phyloP scores from a whole-genome alignment of 768 basidiomycete genomes.

The Rickenella mellea region DNA sequence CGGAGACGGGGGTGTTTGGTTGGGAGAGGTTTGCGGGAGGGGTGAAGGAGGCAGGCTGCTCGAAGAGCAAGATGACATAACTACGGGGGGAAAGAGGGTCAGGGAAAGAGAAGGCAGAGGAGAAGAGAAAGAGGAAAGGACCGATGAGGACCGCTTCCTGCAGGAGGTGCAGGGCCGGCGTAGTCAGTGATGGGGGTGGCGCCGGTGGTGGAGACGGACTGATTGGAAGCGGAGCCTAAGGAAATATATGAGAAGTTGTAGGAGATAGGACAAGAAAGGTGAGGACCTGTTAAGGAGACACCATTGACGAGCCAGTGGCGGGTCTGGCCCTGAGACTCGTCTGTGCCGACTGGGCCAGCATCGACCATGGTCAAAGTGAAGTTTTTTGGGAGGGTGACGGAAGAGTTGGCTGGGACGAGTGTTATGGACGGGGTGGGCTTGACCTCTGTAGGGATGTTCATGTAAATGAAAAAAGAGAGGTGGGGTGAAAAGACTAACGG shows the following conservation, averaged over 20 bases:
- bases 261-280: neutral
- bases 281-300: slow-evolving; percentile 38
- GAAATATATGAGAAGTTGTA: neutral
- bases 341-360: slow-evolving; percentile 55
- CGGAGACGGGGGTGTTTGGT: slow-evolving; percentile 40
- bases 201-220: slow-evolving; percentile 31
- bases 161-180: slow-evolving; percentile 60
- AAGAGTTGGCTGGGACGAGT: slow-evolving; percentile 39
- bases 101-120: neutral
- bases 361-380: slow-evolving; percentile 74
- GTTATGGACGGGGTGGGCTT: slow-evolving; percentile 42
- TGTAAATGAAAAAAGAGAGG: neutral
- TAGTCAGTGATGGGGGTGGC: slow-evolving; percentile 51
- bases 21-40: slow-evolving; percentile 48
- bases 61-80: slow-evolving; percentile 59
- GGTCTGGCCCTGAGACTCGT: slow-evolving; percentile 49
- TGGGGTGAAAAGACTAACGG: slow-evolving; percentile 31
- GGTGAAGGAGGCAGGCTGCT: slow-evolving; percentile 53
- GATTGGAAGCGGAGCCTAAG: slow-evolving; percentile 13
- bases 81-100: slow-evolving; percentile 23
- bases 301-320: slow-evolving; percentile 78
- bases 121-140: slow-evolving; percentile 12
- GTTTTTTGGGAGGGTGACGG: slow-evolving; percentile 32
- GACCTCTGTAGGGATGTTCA: slow-evolving; percentile 36
- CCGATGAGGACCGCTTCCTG: slow-evolving; percentile 70